Evolutionary conservation across 306 rosid species (phyloP).

Genomic region (Lathyrus sativus): DNA sequence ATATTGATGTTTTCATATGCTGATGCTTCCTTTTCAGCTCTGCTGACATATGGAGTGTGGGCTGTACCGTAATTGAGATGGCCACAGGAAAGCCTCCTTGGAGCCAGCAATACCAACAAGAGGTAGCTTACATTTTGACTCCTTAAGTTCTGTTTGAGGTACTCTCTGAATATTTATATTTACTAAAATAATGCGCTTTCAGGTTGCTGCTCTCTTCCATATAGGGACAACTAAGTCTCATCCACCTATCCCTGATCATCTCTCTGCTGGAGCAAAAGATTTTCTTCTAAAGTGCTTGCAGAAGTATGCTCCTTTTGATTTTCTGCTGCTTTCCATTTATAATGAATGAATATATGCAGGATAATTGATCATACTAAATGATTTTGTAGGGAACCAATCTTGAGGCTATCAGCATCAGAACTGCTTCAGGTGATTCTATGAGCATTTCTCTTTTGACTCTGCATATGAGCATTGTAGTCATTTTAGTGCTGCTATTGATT

Average conservation of each 20-base stretch:
- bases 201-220: slow-evolving; percentile 98
- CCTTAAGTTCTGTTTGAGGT: slow-evolving; percentile 27
- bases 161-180: slow-evolving; percentile 28
- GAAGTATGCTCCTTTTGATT: slow-evolving; percentile 59
- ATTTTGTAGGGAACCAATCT: slow-evolving; percentile 81
- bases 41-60: slow-evolving; percentile 99
- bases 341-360: slow-evolving; percentile 14
- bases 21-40: slow-evolving; percentile 61
- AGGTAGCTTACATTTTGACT: slow-evolving; percentile 54
- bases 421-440: slow-evolving; percentile 77
- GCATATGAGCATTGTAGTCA: slow-evolving; percentile 14
- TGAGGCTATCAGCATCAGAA: slow-evolving; percentile 82
- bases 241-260: slow-evolving; percentile 98
- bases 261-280: slow-evolving; percentile 84
- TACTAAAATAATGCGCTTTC: slow-evolving; percentile 50
- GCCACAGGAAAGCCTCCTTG: slow-evolving; percentile 99
- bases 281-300: slow-evolving; percentile 92
- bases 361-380: slow-evolving; percentile 24
- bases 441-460: slow-evolving; percentile 33
- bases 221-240: slow-evolving; percentile 97
- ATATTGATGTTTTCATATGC: slow-evolving; percentile 27
- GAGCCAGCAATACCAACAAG: slow-evolving; percentile 97
- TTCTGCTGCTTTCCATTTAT: slow-evolving; percentile 21
- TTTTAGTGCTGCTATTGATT: slow-evolving; percentile 31
- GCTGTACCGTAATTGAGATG: slow-evolving; percentile 99